phyloP scores from a whole-genome alignment of 2,329 filamentous ascomycete genomes.

The Aspergillus hiratsukae region DNA sequence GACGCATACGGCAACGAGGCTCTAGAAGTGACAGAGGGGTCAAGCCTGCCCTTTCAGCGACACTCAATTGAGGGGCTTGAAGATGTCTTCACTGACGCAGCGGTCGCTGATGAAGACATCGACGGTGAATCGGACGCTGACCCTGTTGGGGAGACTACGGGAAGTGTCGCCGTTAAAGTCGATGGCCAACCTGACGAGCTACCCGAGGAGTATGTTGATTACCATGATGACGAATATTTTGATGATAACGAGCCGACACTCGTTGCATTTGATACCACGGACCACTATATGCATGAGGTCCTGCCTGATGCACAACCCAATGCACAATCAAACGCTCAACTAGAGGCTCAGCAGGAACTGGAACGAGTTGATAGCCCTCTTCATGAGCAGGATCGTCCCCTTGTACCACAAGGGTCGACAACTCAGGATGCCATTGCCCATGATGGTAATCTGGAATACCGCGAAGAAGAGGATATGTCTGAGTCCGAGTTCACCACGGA shows the following conservation, averaged over 20 bases:
- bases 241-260: conserved; percentile 18
- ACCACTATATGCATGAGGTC: neutral
- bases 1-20: neutral
- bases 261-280: conserved; percentile 14
- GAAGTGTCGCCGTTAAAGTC: neutral
- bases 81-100: conserved; percentile 16
- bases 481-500: neutral
- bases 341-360: neutral
- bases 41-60: neutral
- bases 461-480: neutral
- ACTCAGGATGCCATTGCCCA: neutral
- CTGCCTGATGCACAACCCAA: neutral
- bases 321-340: neutral
- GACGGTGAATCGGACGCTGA: neutral
- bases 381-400: neutral
- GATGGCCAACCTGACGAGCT: neutral
- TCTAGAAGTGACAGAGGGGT: neutral
- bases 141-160: neutral
- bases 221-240: conserved; percentile 12
- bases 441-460: neutral
- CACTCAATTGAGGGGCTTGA: conserved; percentile 12
- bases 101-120: neutral
- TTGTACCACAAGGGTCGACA: neutral
- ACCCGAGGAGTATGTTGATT: conserved; percentile 13
- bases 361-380: neutral